Conservation (phyloP, 805 yeast species). For the Kodamaea kakaduensis region DNA sequence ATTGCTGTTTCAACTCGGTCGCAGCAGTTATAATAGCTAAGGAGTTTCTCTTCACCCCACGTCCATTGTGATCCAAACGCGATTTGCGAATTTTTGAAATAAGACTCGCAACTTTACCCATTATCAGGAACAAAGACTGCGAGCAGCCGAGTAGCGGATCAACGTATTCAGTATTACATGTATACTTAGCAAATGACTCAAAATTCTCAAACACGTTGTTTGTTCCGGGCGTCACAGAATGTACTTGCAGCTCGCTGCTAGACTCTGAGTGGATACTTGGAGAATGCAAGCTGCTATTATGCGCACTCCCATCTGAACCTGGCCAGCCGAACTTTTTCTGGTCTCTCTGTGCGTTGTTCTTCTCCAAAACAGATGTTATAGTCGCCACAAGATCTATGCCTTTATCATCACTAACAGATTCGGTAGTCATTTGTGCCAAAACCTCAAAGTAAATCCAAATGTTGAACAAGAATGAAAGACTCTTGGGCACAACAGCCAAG, state of each 20-base stretch:
- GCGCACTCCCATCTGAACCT: slow-evolving; percentile 2
- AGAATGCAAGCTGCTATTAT: slow-evolving; percentile 1
- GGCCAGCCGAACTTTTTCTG: slow-evolving; percentile 1
- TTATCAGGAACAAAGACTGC: slow-evolving; percentile 57
- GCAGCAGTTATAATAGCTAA: slow-evolving; percentile 50
- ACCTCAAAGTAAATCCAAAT: slow-evolving; percentile 70
- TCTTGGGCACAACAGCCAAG: slow-evolving; percentile 30
- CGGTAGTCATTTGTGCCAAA: slow-evolving; percentile 60
- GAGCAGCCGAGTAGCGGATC: slow-evolving; percentile 70
- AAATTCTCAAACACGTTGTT: slow-evolving; percentile 36
- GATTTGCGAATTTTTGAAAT: slow-evolving; percentile 46
- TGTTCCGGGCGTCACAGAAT: slow-evolving; percentile 12
- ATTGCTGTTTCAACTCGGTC: slow-evolving; percentile 48
- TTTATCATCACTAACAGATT: slow-evolving; percentile 41
- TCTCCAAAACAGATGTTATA: slow-evolving; percentile 31
- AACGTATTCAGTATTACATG: slow-evolving; percentile 37
- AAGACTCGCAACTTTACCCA: slow-evolving; percentile 59
- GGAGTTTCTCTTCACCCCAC: slow-evolving; percentile 28
- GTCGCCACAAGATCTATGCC: slow-evolving; percentile 41
- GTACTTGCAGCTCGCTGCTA: slow-evolving; percentile 13
- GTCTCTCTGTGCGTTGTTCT: slow-evolving; percentile 12
- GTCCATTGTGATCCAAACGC: slow-evolving; percentile 13
- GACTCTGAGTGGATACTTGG: slow-evolving; percentile 19
- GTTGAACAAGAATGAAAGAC: slow-evolving; percentile 52
- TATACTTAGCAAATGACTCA: slow-evolving; percentile 33